These are phyloP conservation scores for Przewalskia tangutica DNA, from an alignment of 257 asterid genomes.

Conservation along the genomic window DNA sequence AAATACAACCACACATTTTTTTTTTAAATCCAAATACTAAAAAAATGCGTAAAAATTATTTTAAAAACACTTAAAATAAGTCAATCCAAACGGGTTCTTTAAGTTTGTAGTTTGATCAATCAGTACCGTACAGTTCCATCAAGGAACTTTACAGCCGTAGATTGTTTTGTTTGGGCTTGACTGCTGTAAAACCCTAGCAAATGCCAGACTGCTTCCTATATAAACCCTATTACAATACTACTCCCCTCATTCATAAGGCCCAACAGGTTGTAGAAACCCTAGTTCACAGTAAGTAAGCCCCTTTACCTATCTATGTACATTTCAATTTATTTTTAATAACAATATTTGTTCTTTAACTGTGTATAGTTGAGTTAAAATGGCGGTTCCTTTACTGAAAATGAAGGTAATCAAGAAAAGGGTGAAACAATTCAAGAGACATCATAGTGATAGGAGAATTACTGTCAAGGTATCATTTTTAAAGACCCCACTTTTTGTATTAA, in stretches of 20 bases:
- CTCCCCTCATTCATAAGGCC: not conserved
- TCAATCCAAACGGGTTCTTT: too few species aligned
- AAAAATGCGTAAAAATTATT: too few species aligned
- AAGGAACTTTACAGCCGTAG: not conserved
- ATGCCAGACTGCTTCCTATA: not conserved
- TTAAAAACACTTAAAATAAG: too few species aligned
- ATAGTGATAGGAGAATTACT: slow-evolving; percentile 36
- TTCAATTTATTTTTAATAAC: not conserved
- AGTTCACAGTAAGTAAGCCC: not conserved
- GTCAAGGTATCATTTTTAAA: slow-evolving; percentile 27
- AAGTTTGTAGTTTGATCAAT: not conserved
- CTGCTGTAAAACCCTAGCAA: not conserved
- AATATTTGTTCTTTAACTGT: not conserved
- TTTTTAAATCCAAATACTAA: too few species aligned
- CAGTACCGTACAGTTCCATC: not conserved
- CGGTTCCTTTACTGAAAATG: slow-evolving; percentile 40
- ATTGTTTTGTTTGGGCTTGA: not conserved
- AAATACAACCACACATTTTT: too few species aligned
- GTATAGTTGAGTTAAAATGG: slow-evolving; percentile 11
- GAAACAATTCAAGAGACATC: slow-evolving; percentile 44
- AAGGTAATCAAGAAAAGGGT: slow-evolving; percentile 32
- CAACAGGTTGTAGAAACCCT: not conserved
- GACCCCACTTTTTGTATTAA: not conserved
- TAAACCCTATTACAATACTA: not conserved
- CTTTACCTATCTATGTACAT: not conserved